phyloP scores from a whole-genome alignment of 345 rosid species.

The Euclidium syriacum region DNA sequence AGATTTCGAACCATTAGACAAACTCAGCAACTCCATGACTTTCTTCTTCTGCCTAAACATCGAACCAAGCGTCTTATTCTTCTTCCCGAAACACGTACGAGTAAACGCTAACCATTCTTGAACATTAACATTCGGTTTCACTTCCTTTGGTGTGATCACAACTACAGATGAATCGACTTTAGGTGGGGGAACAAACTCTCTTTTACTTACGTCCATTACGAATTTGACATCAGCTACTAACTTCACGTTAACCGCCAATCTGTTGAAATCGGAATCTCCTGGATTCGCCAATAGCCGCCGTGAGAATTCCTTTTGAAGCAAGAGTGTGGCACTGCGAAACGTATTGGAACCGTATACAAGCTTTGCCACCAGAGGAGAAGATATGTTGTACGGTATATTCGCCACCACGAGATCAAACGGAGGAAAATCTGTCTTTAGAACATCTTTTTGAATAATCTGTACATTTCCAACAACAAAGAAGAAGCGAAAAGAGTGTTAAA shows the following conservation, averaged over 20 bases:
- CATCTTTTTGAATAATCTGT: conserved; percentile 74
- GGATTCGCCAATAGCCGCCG: conserved; percentile 71
- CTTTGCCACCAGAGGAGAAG: conserved; percentile 76
- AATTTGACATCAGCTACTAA: conserved; percentile 72
- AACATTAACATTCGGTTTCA: conserved; percentile 51
- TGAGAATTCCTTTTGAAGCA: conserved; percentile 92
- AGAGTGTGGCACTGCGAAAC: conserved; percentile 72
- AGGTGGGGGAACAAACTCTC: conserved; percentile 83
- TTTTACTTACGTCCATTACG: conserved; percentile 86
- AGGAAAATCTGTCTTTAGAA: conserved; percentile 69
- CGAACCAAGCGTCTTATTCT: conserved; percentile 86
- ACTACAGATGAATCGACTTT: conserved; percentile 89
- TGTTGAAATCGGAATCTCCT: conserved; percentile 77
- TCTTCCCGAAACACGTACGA: conserved; percentile 67
- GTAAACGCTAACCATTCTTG: conserved; percentile 82
- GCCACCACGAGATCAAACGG: conserved; percentile 74
- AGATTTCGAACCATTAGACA: conserved; percentile 26
- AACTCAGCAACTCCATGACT: conserved; percentile 48
- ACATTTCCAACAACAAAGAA: not conserved
- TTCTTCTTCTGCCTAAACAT: conserved; percentile 91
- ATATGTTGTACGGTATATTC: conserved; percentile 79
- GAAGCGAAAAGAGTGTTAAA: not conserved
- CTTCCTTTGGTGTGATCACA: conserved; percentile 59
- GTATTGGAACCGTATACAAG: conserved; percentile 56
- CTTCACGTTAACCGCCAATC: conserved; percentile 85